phyloP scores from a whole-genome alignment of 768 basidiomycete species.

The Mycena alexandri region DNA sequence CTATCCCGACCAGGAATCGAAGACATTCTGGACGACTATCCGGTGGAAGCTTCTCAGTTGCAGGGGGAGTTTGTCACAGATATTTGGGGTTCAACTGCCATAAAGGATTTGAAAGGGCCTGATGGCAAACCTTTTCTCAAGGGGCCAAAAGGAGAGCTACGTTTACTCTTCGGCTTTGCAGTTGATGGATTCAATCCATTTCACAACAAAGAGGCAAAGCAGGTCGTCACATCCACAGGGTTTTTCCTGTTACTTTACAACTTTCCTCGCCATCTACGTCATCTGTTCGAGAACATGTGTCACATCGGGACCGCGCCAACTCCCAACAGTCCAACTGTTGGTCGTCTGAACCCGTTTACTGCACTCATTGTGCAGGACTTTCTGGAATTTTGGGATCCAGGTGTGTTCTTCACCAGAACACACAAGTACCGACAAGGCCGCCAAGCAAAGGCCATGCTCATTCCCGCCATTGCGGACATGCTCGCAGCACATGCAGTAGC shows the following conservation, averaged over 20 bases:
- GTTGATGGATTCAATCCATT: conserved; percentile 48
- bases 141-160: conserved; percentile 31
- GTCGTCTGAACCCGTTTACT: conserved; percentile 52
- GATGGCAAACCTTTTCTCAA: conserved; percentile 42
- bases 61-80: conserved; percentile 23
- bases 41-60: neutral
- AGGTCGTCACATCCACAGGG: conserved; percentile 40
- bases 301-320: conserved; percentile 53
- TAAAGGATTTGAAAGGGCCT: conserved; percentile 37
- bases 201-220: conserved; percentile 43
- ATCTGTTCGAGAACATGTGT: conserved; percentile 52
- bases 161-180: conserved; percentile 42
- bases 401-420: conserved; percentile 45
- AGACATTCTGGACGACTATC: conserved; percentile 39
- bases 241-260: conserved; percentile 40
- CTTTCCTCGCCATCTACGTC: conserved; percentile 37
- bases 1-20: conserved; percentile 45
- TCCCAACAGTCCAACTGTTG: conserved; percentile 48
- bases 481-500: conserved; percentile 45
- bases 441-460: conserved; percentile 35
- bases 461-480: conserved; percentile 48
- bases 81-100: conserved; percentile 40
- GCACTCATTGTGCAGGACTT: conserved; percentile 52
- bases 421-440: conserved; percentile 28
- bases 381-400: conserved; percentile 44